phyloP scores from a whole-genome alignment of 2,329 filamentous ascomycete genomes.

The Pyricularia grisea region DNA sequence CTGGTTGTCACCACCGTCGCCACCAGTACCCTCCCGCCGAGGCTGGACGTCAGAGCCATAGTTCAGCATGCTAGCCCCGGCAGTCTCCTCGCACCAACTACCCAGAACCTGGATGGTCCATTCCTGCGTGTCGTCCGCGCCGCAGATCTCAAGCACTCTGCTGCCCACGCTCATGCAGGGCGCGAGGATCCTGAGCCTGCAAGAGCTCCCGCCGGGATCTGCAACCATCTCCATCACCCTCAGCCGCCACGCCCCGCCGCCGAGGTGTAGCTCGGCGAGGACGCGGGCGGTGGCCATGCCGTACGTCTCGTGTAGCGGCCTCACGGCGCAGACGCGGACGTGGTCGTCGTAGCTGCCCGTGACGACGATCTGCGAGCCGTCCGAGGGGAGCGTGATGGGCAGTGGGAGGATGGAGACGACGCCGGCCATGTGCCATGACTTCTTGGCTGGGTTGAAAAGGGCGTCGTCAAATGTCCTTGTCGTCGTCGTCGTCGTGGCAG shows the following conservation, averaged over 20 bases:
- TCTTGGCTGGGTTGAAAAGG: not conserved
- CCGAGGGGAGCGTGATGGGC: conserved; percentile 22
- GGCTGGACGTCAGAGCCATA: conserved; percentile 71
- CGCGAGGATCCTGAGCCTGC: conserved; percentile 49
- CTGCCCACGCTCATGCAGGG: conserved; percentile 92
- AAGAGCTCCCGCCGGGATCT: conserved; percentile 9
- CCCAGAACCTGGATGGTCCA: conserved; percentile 59
- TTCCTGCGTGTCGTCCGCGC: conserved; percentile 21
- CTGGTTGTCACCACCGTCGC: conserved; percentile 14
- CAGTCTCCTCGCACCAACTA: conserved; percentile 66
- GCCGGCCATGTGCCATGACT: conserved; percentile 58
- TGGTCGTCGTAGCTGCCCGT: conserved; percentile 91
- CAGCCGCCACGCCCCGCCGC: conserved; percentile 79
- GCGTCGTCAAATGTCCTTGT: conserved; percentile 14
- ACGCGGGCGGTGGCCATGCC: conserved; percentile 34
- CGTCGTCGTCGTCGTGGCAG: not conserved
- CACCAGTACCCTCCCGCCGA: conserved; percentile 10
- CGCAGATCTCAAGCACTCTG: conserved; percentile 45
- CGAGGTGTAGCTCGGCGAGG: conserved; percentile 58
- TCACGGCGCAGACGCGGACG: conserved; percentile 56
- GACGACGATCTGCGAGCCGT: conserved; percentile 50
- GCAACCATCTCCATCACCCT: conserved; percentile 40
- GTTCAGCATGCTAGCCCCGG: conserved; percentile 65
- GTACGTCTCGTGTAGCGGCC: conserved; percentile 29
- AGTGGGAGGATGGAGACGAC: conserved; percentile 81